These are phyloP conservation scores for Xylaria sp. DNA, from an alignment of 2,329 filamentous ascomycete species.

Conservation along the genomic window DNA sequence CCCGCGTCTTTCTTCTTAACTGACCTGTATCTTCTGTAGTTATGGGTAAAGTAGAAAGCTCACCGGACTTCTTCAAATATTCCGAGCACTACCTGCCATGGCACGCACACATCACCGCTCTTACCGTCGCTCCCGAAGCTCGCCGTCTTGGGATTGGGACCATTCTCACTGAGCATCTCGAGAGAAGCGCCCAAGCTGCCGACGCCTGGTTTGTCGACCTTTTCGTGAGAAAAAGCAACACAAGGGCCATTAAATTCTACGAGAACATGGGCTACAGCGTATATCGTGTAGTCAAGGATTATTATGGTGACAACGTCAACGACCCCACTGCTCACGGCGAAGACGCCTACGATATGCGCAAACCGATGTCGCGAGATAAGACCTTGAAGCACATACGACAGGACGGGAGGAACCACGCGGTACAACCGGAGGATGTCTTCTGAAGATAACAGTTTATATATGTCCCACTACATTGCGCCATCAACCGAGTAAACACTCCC, in stretches of 20 bases:
- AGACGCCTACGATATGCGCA: constrained; percentile 97
- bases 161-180: constrained; percentile 78
- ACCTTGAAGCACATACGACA: constrained; percentile 75
- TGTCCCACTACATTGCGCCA: constrained; percentile 40
- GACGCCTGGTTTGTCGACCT: constrained; percentile 95
- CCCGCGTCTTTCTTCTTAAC: constrained; percentile 28
- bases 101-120: constrained; percentile 96
- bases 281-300: constrained; percentile 84
- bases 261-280: constrained; percentile 90
- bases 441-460: constrained; percentile 42
- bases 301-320: constrained; percentile 84
- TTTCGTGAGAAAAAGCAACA: constrained; percentile 88
- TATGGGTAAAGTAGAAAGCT: constrained; percentile 95
- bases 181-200: constrained; percentile 78
- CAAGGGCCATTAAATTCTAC: constrained; percentile 86
- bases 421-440: constrained; percentile 86
- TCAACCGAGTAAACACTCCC: constrained; percentile 51
- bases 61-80: constrained; percentile 71
- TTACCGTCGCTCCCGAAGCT: constrained; percentile 87
- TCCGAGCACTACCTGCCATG: constrained; percentile 96
- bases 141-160: constrained; percentile 86
- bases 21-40: constrained; percentile 56
- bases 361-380: constrained; percentile 80
- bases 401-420: constrained; percentile 77
- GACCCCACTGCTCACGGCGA: constrained; percentile 67